Base-by-base conservation (phyloP, 2,329 filamentous ascomycete genomes). In the Trematosphaeria pertusa region DNA sequence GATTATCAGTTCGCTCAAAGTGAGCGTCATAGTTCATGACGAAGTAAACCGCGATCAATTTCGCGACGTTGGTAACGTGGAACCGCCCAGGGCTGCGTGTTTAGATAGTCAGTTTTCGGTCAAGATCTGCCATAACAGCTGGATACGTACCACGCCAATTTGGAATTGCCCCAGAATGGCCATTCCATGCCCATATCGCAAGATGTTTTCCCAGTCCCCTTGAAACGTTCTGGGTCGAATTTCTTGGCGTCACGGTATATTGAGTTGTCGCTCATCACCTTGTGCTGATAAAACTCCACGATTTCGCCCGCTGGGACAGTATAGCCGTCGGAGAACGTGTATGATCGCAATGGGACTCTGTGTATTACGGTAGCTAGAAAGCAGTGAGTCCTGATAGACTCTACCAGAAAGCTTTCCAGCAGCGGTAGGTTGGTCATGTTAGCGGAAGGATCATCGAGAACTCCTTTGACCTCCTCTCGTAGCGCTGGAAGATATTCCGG, bases 1-100 rank as follows among this genome's bases (percentile, higher is more conserved):
- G 15, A 14, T 18, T 21, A 12, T 31, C 30, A 10, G 7, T 31
- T 3, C 20, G 9, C 18, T 35, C 37, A 40, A 47, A 15, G 3
- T 36, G 18, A 21, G 18, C 24, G 14, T 47, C 37, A 30, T 19
- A 47, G 7, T 41, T 47, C 37, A 41, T 36, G 37, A 47, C 30
- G 30, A 47, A 47, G 18, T 47, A 47, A 17, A 41, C n/a, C 15
- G 37, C 37, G 12, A 47, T 41, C 37, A 47, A 22, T n/a, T 47
- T 47, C 24, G 22, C 43, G 2, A 41, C 43, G 22, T 47, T 47
- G 22, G 18, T 31, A n/a, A 47, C 37, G 28, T 41, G 43, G 20
- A 46, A 46, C 36, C 43, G 26, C 26, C 35, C 43, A 30, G 35
- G 38, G 18, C 38, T 42, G 15, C 15, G 17, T 20, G n/a, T n/a